A percentile compares a stretch with the other conserved stretches of the same genome.
These are phyloP conservation scores for Didymosphaeria variabile DNA, from an alignment of 2,329 filamentous ascomycete genomes.

Conservation along the genomic window DNA sequence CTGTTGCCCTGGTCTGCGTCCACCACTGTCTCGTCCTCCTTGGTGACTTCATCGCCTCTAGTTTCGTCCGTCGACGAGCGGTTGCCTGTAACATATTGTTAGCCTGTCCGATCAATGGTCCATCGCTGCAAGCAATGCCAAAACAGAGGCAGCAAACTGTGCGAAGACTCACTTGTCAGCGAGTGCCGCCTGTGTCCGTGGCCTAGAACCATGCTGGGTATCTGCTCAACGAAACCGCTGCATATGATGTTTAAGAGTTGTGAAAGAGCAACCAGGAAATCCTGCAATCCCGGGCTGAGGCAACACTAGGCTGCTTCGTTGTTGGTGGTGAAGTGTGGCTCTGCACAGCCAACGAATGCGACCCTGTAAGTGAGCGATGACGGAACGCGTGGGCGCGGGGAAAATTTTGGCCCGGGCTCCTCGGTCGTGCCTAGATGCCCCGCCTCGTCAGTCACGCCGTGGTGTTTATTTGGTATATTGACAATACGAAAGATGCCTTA, in stretches of 20 bases:
- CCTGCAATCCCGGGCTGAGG: constrained; percentile 3
- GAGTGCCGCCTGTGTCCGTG: constrained; percentile 59
- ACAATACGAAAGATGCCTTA: neutral
- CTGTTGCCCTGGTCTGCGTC: constrained; percentile 95
- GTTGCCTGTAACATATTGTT: constrained; percentile 42
- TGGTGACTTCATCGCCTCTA: constrained; percentile 51
- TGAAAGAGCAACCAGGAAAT: neutral
- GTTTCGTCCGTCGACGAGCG: constrained; percentile 55
- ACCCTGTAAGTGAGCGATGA: constrained; percentile 25
- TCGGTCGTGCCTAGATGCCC: constrained; percentile 13
- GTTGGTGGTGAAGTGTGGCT: constrained; percentile 15
- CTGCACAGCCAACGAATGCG: constrained; percentile 16
- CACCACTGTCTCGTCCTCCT: constrained; percentile 78
- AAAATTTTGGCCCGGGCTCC: constrained; percentile 20
- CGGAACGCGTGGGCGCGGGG: constrained; percentile 30
- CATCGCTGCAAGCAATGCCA: constrained; percentile 12
- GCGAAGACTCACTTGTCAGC: constrained; percentile 42
- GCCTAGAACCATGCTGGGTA: constrained; percentile 58
- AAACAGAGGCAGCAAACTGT: neutral
- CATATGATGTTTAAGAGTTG: neutral
- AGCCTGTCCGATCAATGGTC: constrained; percentile 24
- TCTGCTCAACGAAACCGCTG: constrained; percentile 3
- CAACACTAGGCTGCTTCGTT: constrained; percentile 11
- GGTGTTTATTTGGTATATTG: neutral
- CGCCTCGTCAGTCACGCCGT: constrained; percentile 8